phyloP scores from a whole-genome alignment of 73 alveolate genomes.

The Paramecium primaurelia region DNA sequence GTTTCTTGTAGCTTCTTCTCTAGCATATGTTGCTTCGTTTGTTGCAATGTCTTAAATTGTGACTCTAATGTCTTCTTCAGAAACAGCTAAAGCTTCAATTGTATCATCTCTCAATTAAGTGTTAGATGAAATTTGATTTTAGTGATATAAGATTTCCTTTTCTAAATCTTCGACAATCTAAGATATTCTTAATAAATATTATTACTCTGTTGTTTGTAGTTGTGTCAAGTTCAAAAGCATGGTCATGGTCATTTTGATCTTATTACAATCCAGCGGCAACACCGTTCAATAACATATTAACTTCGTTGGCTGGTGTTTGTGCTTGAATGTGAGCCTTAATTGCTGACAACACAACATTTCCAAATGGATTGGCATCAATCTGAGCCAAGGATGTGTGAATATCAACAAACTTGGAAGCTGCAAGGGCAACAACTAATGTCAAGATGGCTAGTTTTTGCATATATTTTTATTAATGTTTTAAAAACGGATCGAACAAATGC shows the following conservation, averaged over 20 bases:
- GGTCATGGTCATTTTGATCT: conserved; percentile 26
- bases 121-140: not conserved
- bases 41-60: conserved; percentile 43
- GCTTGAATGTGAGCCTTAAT: conserved; percentile 41
- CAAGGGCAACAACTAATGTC: conserved; percentile 44
- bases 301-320: conserved; percentile 47
- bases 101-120: conserved; percentile 51
- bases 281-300: conserved; percentile 29
- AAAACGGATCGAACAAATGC: conserved; percentile 27
- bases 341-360: conserved; percentile 49
- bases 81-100: conserved; percentile 28
- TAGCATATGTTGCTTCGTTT: conserved; percentile 28
- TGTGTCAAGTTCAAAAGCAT: not conserved
- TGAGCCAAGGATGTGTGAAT: conserved; percentile 40
- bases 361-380: conserved; percentile 41
- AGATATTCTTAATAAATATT: not conserved
- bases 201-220: not conserved
- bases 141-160: conserved; percentile 29
- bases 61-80: conserved; percentile 46
- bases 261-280: conserved; percentile 39
- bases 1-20: conserved; percentile 51
- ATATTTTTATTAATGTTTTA: conserved; percentile 11
- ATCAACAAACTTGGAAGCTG: conserved; percentile 27
- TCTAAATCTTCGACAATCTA: conserved; percentile 27
- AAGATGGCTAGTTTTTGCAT: conserved; percentile 51